Evolutionary conservation across 768 basidiomycete genomes (phyloP), one percentile per base, ranked within the genome.

Genomic region (Russula olivacea): DNA sequence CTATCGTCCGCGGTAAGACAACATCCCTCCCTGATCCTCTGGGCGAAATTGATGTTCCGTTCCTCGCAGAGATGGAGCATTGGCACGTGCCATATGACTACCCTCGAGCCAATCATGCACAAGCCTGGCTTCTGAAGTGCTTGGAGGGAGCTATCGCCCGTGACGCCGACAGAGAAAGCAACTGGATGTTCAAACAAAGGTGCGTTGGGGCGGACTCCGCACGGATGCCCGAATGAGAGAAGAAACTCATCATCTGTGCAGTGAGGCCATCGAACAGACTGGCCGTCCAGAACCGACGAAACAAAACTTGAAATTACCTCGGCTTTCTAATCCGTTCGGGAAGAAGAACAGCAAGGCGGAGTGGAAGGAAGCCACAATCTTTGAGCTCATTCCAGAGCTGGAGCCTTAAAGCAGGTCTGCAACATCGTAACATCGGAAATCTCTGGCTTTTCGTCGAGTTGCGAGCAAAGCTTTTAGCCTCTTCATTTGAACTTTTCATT

Each of bases 71-170:
- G 3, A 78, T 83, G 75, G 80, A 83, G 61, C 74, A 73, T 53
- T 79, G 77, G 28, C 78, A 80, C 34, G 69, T 77, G 6, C 76
- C 76, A 4, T 82, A 80, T 61, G 72, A 74, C 6, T 74, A 79
- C 58, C 66, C 70, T 5, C 70, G 70, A 28, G 69, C 74, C 32
- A 69, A 74, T 19, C 71, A 71, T 19, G 72, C 81, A 56, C 73
- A 73, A 32, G 64, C 71, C 11, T 82, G 81, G 80, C 68, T 82
- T 17, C 71, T 66, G 30, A 61, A 55, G 8, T 56, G 64, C 21
- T 61, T 76, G 21, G 59, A 60, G n/a, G 63, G 21, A 55, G 68
- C 67, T 30, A 71, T 73, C 55, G 69, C 70, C 69, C 74, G 71
- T 21, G 54, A 57, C 45, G 41, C 10, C 65, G 73, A 32, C 63